These are phyloP conservation scores for Daucus carota DNA, from an alignment of 129 eudicot species.

Conservation along the genomic window DH1_v3.0 NC_030384.2:25113001-25113500, in stretches of 20 bases:
- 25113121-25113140: slow-evolving; percentile 89
- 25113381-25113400: slow-evolving; percentile 51
- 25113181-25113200: slow-evolving; percentile 1
- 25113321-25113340: slow-evolving; percentile 59
- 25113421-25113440: background rate
- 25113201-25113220: slow-evolving; percentile 4
- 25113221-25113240: slow-evolving; percentile 94
- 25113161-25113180: background rate
- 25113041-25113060: slow-evolving; percentile 63
- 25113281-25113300: slow-evolving; percentile 81
- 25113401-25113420: background rate
- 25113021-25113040: slow-evolving; percentile 44
- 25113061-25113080: slow-evolving; percentile 72
- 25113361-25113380: slow-evolving; percentile 73
- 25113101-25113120: slow-evolving; percentile 83
- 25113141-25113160: slow-evolving; percentile 48
- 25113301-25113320: slow-evolving; percentile 78
- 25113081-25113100: slow-evolving; percentile 73
- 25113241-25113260: slow-evolving; percentile 63
- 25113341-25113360: slow-evolving; percentile 69
- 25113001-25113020: background rate
- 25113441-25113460: background rate
- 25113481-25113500: background rate
- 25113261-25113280: slow-evolving; percentile 69
- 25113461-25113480: background rate